Conservation (phyloP, 352 stramenopile genomes). For the Aphanomyces cochlioides region DNA sequence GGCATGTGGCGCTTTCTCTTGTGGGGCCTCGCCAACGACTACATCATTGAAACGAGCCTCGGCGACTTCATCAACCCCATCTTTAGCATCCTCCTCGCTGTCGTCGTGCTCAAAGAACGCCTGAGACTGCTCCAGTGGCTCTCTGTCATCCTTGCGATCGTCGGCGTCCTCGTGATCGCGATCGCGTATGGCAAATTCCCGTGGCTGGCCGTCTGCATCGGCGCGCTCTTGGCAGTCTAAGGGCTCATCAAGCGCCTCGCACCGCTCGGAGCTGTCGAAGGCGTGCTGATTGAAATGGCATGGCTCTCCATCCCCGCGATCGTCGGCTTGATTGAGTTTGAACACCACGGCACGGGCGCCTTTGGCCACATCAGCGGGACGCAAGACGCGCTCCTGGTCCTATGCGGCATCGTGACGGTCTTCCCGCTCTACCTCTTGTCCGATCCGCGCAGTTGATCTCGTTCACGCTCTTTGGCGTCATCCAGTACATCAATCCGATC, state of each 20-base stretch:
- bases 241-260: slow-evolving; percentile 25
- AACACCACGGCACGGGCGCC: neutral
- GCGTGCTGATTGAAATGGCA: slow-evolving; percentile 12
- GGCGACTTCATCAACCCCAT: slow-evolving; percentile 23
- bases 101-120: slow-evolving; percentile 13
- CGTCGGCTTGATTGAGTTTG: neutral
- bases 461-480: slow-evolving; percentile 17
- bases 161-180: slow-evolving; percentile 8
- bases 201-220: slow-evolving; percentile 16
- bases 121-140: slow-evolving; percentile 1
- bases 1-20: slow-evolving; percentile 7
- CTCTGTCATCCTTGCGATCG: slow-evolving; percentile 2
- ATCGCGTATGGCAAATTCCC: slow-evolving; percentile 28
- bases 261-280: slow-evolving; percentile 13
- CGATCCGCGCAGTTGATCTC: slow-evolving; percentile 16
- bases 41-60: slow-evolving; percentile 25
- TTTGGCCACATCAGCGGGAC: neutral
- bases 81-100: slow-evolving; percentile 22
- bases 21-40: slow-evolving; percentile 10
- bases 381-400: neutral
- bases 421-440: slow-evolving; percentile 19
- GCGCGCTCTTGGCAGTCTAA: slow-evolving; percentile 20
- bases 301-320: slow-evolving; percentile 17
- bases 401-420: slow-evolving; percentile 7
- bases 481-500: slow-evolving; percentile 27